Evolutionary conservation across 495 filamentous ascomycete species (phyloP), one percentile per base, ranked within the genome.

Genomic region (Penicillium bialowiezense): DNA sequence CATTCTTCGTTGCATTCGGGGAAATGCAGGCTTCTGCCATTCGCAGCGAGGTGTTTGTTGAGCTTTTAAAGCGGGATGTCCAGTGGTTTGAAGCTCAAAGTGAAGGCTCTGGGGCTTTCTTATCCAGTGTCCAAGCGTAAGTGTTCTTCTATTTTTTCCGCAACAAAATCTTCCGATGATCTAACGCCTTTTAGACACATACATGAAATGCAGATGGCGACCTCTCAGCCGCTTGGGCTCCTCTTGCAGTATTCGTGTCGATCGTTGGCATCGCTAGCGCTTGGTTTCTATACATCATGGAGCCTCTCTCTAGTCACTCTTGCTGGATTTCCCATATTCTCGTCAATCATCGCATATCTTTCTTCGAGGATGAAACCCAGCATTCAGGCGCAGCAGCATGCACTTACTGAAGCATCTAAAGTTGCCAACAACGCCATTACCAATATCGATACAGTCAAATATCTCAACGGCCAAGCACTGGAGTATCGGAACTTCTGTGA

Each of bases 401-500:
- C 88, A 52, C 80, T 97, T 0, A 75, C 77, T 3, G 60, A 74
- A 45, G 90, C 91, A 0, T 84, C 90, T 0, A 91, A 91, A 63
- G 71, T 81, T 26, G 81, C 82, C 10, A 85, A 79, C 23, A 85
- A 78, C 19, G 81, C 90, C 0, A 78, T 91, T 10, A 70, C 75
- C 0, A 80, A 80, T 4, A 92, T 98, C 37, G 90, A 95, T 48
- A 82, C 88, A 0, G 90, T 97, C 56, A 97, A 97, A 63, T 86
- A 79, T 28, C 88, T 87, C 70, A 95, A 96, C 60, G 89, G 84
- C 1, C 79, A 90, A 55, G 74, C 79, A 13, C 73, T 83, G 14
- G 92, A 95, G 61, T 65, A 77, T 2, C 75, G 74, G 57, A 81
- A 81, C 51, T 97, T 90, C 64, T 59, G 71, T 3, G 64, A 49